Evolutionary conservation across 164 flowering plant species (phyloP).

Genomic region (Sextonia rubra): DNA sequence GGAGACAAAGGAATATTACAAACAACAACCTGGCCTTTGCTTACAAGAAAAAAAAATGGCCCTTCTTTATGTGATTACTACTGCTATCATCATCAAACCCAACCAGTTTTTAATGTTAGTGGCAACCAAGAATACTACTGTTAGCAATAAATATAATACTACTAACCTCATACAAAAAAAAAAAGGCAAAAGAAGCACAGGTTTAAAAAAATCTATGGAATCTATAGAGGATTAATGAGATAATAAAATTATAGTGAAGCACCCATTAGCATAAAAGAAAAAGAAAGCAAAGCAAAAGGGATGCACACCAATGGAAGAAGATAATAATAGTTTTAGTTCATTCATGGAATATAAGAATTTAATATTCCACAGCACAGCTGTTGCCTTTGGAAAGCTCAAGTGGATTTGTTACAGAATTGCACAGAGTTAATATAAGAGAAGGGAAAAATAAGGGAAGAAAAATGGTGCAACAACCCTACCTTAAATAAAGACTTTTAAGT

Average conservation of each 20-base stretch:
- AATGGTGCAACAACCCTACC: slow-evolving; percentile 6
- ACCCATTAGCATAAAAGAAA: slow-evolving; percentile 19
- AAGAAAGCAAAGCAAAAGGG: slow-evolving; percentile 9
- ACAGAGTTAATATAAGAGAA: not conserved
- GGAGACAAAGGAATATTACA: slow-evolving; percentile 13
- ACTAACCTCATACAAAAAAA: not conserved
- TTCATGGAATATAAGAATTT: slow-evolving; percentile 14
- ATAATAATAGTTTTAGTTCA: slow-evolving; percentile 13
- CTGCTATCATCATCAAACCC: not conserved
- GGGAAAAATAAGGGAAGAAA: not conserved
- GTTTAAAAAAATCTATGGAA: not conserved
- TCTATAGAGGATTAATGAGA: not conserved
- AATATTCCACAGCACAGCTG: slow-evolving; percentile 13
- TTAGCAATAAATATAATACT: not conserved
- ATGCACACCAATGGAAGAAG: slow-evolving; percentile 12
- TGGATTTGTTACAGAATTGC: slow-evolving; percentile 9
- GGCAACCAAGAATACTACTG: slow-evolving; percentile 6
- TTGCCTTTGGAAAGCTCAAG: slow-evolving; percentile 12
- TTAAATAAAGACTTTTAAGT: slow-evolving; percentile 5
- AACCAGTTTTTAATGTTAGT: not conserved
- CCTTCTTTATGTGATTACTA: not conserved
- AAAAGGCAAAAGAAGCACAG: not conserved
- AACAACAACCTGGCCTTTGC: not conserved
- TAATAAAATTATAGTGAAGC: slow-evolving; percentile 15
- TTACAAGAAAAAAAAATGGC: not conserved